Evolutionary conservation across 2,329 filamentous ascomycete genomes (phyloP).

Genomic region (Shiraia bambusicola): DNA sequence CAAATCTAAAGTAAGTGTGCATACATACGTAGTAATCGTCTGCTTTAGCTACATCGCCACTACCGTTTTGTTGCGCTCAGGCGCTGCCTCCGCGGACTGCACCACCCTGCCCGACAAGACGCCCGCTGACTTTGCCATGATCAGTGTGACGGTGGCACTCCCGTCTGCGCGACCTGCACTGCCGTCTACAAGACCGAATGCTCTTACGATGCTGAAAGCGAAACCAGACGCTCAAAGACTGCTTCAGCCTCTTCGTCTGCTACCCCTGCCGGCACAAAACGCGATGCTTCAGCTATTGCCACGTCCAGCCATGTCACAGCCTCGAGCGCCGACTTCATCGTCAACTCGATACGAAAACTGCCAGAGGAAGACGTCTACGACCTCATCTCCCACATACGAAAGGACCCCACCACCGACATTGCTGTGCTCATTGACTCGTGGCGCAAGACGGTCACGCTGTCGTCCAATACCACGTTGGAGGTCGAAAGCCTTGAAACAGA

Average conservation of each 20-base stretch:
- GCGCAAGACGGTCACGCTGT: constrained; percentile 42
- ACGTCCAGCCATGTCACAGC: constrained; percentile 10
- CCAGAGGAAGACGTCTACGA: constrained; percentile 49
- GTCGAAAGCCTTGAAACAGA: constrained; percentile 38
- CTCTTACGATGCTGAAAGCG: constrained; percentile 52
- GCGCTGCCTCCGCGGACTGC: constrained; percentile 23
- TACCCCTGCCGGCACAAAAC: constrained; percentile 28
- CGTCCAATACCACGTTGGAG: constrained; percentile 25
- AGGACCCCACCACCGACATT: constrained; percentile 44
- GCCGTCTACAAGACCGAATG: constrained; percentile 55
- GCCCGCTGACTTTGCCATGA: constrained; percentile 15
- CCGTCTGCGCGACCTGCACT: constrained; percentile 53
- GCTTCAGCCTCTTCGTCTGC: constrained; percentile 26
- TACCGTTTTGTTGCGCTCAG: neutral
- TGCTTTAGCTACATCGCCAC: constrained; percentile 5
- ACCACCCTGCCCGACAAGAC: constrained; percentile 1
- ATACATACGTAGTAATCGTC: neutral
- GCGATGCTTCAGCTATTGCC: constrained; percentile 26
- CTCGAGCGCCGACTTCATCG: constrained; percentile 41
- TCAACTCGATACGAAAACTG: constrained; percentile 47
- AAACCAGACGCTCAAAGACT: constrained; percentile 48
- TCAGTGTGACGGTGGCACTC: constrained; percentile 54
- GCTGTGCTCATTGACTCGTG: constrained; percentile 45
- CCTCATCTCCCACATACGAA: constrained; percentile 48
- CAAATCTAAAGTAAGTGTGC: constrained; percentile 50